Percentiles rank a stretch among this genome's conserved stretches.
phyloP scores from a whole-genome alignment of 306 rosid species.

The Albizia julibrissin region DNA sequence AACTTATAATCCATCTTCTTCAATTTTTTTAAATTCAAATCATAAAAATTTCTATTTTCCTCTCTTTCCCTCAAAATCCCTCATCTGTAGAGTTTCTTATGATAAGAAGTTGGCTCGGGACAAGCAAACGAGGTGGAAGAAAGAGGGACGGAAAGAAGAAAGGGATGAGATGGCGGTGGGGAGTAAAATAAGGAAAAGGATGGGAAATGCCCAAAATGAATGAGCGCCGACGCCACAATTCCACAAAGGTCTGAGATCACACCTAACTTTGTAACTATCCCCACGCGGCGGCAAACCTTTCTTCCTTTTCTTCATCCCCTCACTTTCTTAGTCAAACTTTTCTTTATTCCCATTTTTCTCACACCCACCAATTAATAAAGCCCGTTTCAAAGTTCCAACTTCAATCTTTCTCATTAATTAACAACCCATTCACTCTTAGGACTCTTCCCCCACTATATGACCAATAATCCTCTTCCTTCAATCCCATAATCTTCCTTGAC shows the following conservation, averaged over 20 bases:
- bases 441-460: neutral
- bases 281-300: conserved; percentile 39
- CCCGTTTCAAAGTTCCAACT: neutral
- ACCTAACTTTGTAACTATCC: conserved; percentile 30
- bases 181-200: neutral
- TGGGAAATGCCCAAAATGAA: conserved; percentile 22
- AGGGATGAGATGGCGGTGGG: conserved; percentile 37
- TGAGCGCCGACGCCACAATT: conserved; percentile 44
- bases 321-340: neutral
- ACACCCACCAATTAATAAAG: neutral
- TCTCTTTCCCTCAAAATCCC: no score
- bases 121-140: no score
- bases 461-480: neutral
- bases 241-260: neutral
- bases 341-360: neutral
- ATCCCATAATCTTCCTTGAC: conserved; percentile 16
- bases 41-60: no score
- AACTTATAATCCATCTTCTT: no score
- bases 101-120: no score
- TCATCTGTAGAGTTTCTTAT: no score
- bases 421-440: neutral
- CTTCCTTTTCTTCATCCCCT: neutral
- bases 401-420: neutral
- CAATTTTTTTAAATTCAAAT: no score
- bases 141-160: neutral